Evolutionary conservation across 805 yeast species (phyloP).

Genomic region (Millerozyma acaciae): DNA sequence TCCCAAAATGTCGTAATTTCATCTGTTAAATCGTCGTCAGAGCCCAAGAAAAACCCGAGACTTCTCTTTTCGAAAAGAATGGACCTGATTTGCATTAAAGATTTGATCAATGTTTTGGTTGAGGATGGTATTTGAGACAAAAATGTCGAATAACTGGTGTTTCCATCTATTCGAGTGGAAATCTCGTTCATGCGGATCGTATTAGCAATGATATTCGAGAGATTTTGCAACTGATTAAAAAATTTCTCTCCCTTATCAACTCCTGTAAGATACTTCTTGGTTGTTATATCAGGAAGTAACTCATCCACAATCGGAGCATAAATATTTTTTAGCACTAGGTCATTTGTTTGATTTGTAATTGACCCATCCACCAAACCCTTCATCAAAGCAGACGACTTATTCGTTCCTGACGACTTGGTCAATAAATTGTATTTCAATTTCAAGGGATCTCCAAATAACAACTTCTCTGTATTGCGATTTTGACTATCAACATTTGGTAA

Average conservation of each 20-base stretch:
- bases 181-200: slow-evolving; percentile 59
- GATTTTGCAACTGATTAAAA: slow-evolving; percentile 15
- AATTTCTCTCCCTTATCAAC: slow-evolving; percentile 12
- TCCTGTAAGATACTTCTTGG: slow-evolving; percentile 8
- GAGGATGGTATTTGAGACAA: slow-evolving; percentile 24
- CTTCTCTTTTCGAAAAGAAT: slow-evolving; percentile 15
- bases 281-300: slow-evolving; percentile 11
- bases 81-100: slow-evolving; percentile 42
- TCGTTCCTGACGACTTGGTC: slow-evolving; percentile 18
- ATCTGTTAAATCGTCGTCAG: slow-evolving; percentile 6
- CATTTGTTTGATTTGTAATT: slow-evolving; percentile 12
- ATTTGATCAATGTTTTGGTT: slow-evolving; percentile 30
- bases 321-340: slow-evolving; percentile 3
- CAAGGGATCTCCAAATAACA: slow-evolving; percentile 6
- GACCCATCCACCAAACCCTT: slow-evolving; percentile 22
- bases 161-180: slow-evolving; percentile 47
- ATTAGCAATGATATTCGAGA: slow-evolving; percentile 36
- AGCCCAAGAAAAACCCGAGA: slow-evolving; percentile 7
- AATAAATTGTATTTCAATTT: slow-evolving; percentile 20
- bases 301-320: slow-evolving; percentile 13
- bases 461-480: slow-evolving; percentile 1
- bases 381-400: slow-evolving; percentile 24
- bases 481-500: slow-evolving; percentile 18
- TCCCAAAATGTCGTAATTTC: slow-evolving; percentile 25
- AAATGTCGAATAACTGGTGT: slow-evolving; percentile 19